Percentiles rank a stretch among this genome's conserved stretches.
Evolutionary conservation across 306 rosid genomes (phyloP).

Genomic region (Psophocarpus tetragonolobus): DNA sequence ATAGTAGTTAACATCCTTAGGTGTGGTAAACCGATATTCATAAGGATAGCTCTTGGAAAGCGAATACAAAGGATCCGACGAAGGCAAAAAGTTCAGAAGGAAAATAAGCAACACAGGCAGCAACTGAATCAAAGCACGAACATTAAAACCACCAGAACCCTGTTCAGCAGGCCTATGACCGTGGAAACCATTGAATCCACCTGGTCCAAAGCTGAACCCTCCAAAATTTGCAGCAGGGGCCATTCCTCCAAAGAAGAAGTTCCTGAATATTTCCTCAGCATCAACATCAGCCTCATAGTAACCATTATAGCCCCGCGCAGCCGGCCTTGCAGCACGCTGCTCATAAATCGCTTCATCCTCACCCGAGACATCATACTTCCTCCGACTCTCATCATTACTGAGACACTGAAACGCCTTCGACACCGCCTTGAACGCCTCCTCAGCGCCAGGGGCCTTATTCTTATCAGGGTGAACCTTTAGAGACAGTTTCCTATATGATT

Average conservation of each 20-base stretch:
- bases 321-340: conserved; percentile 52
- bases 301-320: conserved; percentile 57
- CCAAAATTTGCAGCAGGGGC: conserved; percentile 69
- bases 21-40: conserved; percentile 60
- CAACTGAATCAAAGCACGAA: conserved; percentile 65
- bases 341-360: conserved; percentile 73
- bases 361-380: conserved; percentile 70
- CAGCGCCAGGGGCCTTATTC: conserved; percentile 89
- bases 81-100: conserved; percentile 71
- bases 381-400: conserved; percentile 65
- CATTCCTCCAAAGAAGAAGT: conserved; percentile 94
- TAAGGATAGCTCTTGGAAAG: conserved; percentile 71
- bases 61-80: conserved; percentile 69
- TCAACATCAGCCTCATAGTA: conserved; percentile 79
- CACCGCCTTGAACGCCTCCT: conserved; percentile 87
- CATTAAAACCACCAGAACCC: conserved; percentile 68
- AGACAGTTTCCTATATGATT: conserved; percentile 80
- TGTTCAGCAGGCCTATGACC: conserved; percentile 54
- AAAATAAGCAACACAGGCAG: conserved; percentile 73
- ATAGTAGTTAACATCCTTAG: conserved; percentile 79
- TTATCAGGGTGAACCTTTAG: conserved; percentile 97
- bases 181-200: conserved; percentile 42
- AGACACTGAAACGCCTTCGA: conserved; percentile 97
- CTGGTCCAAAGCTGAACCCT: conserved; percentile 75
- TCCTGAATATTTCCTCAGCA: conserved; percentile 89